A percentile compares a stretch with the other conserved stretches of the same genome.
phyloP scores from a whole-genome alignment of 2,329 filamentous ascomycete species.

The Balansia obtecta region DNA sequence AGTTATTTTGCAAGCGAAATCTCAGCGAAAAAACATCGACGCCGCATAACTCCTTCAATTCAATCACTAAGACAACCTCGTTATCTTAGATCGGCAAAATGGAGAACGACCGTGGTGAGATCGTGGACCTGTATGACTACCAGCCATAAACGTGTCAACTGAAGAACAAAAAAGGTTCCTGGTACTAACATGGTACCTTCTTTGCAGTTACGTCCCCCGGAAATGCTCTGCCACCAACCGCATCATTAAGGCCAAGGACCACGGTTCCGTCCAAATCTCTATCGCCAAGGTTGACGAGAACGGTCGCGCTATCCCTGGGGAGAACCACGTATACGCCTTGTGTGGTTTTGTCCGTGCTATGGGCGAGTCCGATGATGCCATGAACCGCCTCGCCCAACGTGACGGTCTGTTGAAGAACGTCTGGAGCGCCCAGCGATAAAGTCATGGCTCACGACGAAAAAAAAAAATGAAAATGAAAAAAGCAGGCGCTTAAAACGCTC shows the following conservation, averaged over 20 bases:
- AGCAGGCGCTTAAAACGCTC: no score
- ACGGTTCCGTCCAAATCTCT: conserved; percentile 94
- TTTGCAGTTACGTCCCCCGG: conserved; percentile 80
- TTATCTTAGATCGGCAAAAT: conserved; percentile 49
- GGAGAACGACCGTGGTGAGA: conserved; percentile 99
- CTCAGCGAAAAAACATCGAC: conserved; percentile 19
- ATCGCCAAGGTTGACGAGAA: conserved; percentile 98
- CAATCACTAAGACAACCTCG: conserved; percentile 15
- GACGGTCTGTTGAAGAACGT: conserved; percentile 96
- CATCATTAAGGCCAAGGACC: conserved; percentile 99
- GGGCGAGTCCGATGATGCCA: conserved; percentile 92
- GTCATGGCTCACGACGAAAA: conserved; percentile 11
- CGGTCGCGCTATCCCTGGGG: conserved; percentile 82
- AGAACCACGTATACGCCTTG: conserved; percentile 95
- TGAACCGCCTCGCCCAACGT: conserved; percentile 91
- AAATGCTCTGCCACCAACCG: conserved; percentile 99
- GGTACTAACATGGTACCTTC: conserved; percentile 12
- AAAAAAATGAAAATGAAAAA: conserved; percentile 5
- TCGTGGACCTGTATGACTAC: conserved; percentile 85
- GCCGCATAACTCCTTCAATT: conserved; percentile 13
- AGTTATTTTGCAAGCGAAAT: conserved; percentile 16
- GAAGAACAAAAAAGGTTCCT: not conserved
- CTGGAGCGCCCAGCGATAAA: conserved; percentile 69
- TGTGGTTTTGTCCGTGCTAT: conserved; percentile 96
- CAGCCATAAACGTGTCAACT: conserved; percentile 4